Base-by-base conservation (phyloP, 306 rosid species). In the Astragalus membranaceus region DNA sequence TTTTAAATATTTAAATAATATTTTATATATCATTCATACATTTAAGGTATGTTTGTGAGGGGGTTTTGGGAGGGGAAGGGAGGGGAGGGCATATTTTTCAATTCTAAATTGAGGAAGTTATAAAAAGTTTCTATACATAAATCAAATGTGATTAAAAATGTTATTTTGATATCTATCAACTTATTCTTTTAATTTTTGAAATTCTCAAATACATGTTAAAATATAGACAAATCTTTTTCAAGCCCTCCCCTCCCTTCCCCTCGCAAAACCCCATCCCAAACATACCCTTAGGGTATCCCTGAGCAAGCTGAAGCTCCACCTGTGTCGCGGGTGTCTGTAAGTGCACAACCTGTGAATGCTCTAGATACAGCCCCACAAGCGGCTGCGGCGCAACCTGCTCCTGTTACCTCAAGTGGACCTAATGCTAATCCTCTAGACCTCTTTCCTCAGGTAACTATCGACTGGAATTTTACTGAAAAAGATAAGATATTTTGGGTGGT, bases 201-300 rank as follows among this genome's bases (percentile, higher is more conserved):
- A n/a, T n/a, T n/a, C n/a, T n/a, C n/a, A n/a, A n/a, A n/a, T n/a
- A n/a, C n/a, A n/a, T n/a, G n/a, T n/a, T n/a, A n/a, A n/a, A n/a
- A n/a, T n/a, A n/a, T n/a, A n/a, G n/a, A n/a, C n/a, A n/a, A n/a
- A n/a, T n/a, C n/a, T n/a, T n/a, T n/a, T n/a, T n/a, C n/a, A n/a
- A n/a, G n/a, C n/a, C n/a, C n/a, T n/a, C n/a, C n/a, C n/a, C n/a
- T n/a, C n/a, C n/a, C n/a, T n/a, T n/a, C n/a, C n/a, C n/a, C n/a
- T n/a, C n/a, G n/a, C n/a, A n/a, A n/a, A n/a, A n/a, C n/a, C n/a
- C n/a, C n/a, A n/a, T n/a, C n/a, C n/a, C n/a, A n/a, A n/a, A n/a
- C n/a, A n/a, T n/a, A n/a, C n/a, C n/a, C n/a, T n/a, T n/a, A 94
- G 98, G 98, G 98, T 43, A 94, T 94, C 46, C 98, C 98, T 0